Percentiles rank a stretch among this genome's conserved stretches.
These are phyloP conservation scores for Atkinsonella hypoxylon DNA, from an alignment of 2,329 filamentous ascomycete genomes.

Conservation along the genomic window DNA sequence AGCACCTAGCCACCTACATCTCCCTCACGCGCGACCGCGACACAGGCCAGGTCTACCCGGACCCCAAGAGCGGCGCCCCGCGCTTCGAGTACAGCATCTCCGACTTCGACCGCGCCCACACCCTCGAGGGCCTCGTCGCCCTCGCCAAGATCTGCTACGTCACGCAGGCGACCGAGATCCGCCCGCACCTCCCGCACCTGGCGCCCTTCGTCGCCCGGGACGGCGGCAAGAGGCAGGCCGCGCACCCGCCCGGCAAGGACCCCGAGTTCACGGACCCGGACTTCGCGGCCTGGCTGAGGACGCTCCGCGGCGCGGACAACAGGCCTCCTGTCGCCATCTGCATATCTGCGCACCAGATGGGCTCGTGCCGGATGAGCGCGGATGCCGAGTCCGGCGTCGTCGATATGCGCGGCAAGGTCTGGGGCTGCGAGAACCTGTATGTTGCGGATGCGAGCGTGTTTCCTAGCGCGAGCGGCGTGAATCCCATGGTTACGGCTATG, in stretches of 20 bases:
- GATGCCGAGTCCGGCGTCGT: constrained; percentile 42
- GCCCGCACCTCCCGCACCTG: constrained; percentile 49
- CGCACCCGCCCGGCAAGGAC: constrained; percentile 14
- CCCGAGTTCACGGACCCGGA: constrained; percentile 42
- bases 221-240: constrained; percentile 11
- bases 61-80: constrained; percentile 52
- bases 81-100: constrained; percentile 61
- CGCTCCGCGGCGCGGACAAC: constrained; percentile 35
- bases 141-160: constrained; percentile 68
- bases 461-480: constrained; percentile 65
- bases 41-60: constrained; percentile 59
- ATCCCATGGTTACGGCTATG: constrained; percentile 74
- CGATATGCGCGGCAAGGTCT: constrained; percentile 46
- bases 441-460: constrained; percentile 68
- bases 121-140: constrained; percentile 59
- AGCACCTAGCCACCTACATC: constrained; percentile 61
- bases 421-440: constrained; percentile 53
- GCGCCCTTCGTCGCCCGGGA: constrained; percentile 43
- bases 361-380: constrained; percentile 59
- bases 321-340: constrained; percentile 41
- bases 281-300: constrained; percentile 50
- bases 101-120: constrained; percentile 58
- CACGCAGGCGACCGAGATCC: constrained; percentile 70
- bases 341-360: constrained; percentile 72
- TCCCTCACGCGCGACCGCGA: constrained; percentile 65